phyloP scores from a whole-genome alignment of 2,329 filamentous ascomycete genomes.

The Phialemonium atrogriseum region DNA sequence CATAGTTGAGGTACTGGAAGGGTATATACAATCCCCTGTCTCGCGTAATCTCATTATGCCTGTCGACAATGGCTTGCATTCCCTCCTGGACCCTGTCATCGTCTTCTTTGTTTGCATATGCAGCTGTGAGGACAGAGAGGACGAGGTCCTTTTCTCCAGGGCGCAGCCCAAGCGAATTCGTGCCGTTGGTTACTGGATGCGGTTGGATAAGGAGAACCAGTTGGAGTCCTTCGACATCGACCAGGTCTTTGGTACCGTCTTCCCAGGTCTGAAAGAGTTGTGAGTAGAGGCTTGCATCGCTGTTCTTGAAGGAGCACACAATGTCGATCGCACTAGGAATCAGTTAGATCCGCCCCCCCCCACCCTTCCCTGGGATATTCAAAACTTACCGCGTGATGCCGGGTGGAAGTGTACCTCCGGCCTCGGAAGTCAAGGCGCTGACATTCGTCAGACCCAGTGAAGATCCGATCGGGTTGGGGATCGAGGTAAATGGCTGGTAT shows the following conservation, averaged over 20 bases:
- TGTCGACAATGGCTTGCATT: slow-evolving; percentile 1
- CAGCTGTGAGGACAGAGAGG: neutral
- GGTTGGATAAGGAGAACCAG: slow-evolving; percentile 1
- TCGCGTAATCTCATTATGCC: neutral
- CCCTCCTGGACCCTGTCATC: neutral
- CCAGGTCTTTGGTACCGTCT: slow-evolving; percentile 1
- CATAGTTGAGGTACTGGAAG: slow-evolving; percentile 2
- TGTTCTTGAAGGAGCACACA: slow-evolving; percentile 2
- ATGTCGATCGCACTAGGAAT: slow-evolving; percentile 1
- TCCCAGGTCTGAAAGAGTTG: slow-evolving; percentile 1
- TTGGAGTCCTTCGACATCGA: slow-evolving; percentile 1
- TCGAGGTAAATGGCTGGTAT: slow-evolving; percentile 2
- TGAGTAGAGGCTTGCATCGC: neutral
- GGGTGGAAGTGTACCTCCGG: neutral
- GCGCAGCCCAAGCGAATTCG: slow-evolving; percentile 1
- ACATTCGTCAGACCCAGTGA: neutral
- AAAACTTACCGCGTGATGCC: neutral
- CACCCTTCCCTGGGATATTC: neutral
- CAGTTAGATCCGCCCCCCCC: neutral
- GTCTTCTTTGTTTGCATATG: neutral
- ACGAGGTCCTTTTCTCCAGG: neutral
- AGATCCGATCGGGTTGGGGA: neutral
- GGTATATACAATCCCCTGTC: slow-evolving; percentile 1
- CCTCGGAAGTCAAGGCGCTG: neutral
- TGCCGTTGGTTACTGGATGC: slow-evolving; percentile 1